phyloP scores from a whole-genome alignment of 2,329 filamentous ascomycete genomes.

The Colletotrichum camelliae region DNA sequence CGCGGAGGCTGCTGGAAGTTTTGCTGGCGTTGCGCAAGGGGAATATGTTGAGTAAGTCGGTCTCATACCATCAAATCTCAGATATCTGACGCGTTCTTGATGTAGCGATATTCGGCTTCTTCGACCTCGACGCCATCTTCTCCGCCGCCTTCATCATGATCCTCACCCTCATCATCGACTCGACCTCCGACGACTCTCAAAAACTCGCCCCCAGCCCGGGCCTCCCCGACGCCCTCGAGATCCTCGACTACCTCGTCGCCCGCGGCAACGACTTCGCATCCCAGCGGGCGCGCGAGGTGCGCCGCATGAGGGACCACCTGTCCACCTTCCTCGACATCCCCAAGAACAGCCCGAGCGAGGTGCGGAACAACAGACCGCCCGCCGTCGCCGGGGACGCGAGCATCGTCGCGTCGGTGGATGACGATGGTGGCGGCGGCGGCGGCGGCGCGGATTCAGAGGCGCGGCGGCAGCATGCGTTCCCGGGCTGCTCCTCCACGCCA shows the following conservation, averaged over 20 bases:
- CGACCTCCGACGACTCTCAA: slow-evolving; percentile 27
- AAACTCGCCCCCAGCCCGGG: slow-evolving; percentile 30
- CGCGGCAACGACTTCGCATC: slow-evolving; percentile 30
- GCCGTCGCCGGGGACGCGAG: background rate
- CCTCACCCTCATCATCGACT: slow-evolving; percentile 24
- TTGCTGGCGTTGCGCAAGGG: slow-evolving; percentile 28
- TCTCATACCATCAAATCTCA: accelerated
- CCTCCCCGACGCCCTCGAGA: slow-evolving; percentile 29
- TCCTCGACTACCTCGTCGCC: slow-evolving; percentile 31
- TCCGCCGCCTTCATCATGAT: slow-evolving; percentile 22
- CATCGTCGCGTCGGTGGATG: background rate
- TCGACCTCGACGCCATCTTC: slow-evolving; percentile 21
- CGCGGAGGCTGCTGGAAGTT: slow-evolving; percentile 1
- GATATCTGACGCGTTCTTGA: accelerated
- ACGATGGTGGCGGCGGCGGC: background rate
- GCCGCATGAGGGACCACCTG: slow-evolving; percentile 9
- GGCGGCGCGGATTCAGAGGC: background rate
- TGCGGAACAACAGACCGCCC: background rate
- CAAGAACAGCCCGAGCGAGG: slow-evolving; percentile 6
- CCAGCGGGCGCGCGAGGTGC: slow-evolving; percentile 2
- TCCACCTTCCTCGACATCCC: slow-evolving; percentile 5
- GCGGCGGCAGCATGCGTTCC: background rate
- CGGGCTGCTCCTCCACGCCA: background rate
- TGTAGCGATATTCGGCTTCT: slow-evolving; percentile 13
- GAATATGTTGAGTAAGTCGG: slow-evolving; percentile 30